These are phyloP conservation scores for Mycena vitilis DNA, from an alignment of 768 basidiomycete genomes.

Conservation along the genomic window DNA sequence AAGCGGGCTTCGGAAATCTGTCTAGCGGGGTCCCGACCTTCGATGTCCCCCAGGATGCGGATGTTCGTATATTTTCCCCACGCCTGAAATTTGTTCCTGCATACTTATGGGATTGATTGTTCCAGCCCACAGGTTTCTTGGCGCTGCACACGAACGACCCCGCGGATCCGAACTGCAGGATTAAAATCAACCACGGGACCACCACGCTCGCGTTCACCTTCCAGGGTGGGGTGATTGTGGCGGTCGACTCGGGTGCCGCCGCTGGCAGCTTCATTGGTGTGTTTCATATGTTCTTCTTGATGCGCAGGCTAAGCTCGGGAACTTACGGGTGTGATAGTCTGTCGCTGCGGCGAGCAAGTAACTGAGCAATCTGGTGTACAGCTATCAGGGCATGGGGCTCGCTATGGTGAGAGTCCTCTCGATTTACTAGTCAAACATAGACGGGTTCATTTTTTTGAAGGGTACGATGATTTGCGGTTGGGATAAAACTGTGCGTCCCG, in stretches of 20 bases:
- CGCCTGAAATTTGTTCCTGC: background rate
- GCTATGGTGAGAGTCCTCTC: slow-evolving; percentile 98
- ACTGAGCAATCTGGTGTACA: slow-evolving; percentile 95
- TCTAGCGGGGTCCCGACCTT: slow-evolving; percentile 79
- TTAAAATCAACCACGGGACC: slow-evolving; percentile 99
- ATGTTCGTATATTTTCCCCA: slow-evolving; percentile 62
- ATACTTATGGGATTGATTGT: background rate
- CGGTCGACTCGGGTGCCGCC: slow-evolving; percentile 98
- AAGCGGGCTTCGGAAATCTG: slow-evolving; percentile 81
- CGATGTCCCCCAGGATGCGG: slow-evolving; percentile 75
- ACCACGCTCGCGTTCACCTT: slow-evolving; percentile 98
- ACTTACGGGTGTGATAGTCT: slow-evolving; percentile 62
- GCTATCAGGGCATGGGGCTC: slow-evolving; percentile 98
- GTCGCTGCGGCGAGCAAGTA: slow-evolving; percentile 99
- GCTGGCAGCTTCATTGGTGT: slow-evolving; percentile 95
- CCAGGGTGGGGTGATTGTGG: slow-evolving; percentile 96
- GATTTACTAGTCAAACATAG: no score
- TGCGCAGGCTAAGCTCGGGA: no score
- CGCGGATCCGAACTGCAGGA: slow-evolving; percentile 92
- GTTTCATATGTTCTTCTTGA: slow-evolving; percentile 40
- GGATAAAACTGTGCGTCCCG: slow-evolving; percentile 89
- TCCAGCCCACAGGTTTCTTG: slow-evolving; percentile 89
- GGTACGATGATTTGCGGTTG: slow-evolving; percentile 99
- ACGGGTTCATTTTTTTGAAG: no score
- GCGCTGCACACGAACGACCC: slow-evolving; percentile 94